Conservation (phyloP, 768 basidiomycete species). For the Boletus vinaceobasis region DNA sequence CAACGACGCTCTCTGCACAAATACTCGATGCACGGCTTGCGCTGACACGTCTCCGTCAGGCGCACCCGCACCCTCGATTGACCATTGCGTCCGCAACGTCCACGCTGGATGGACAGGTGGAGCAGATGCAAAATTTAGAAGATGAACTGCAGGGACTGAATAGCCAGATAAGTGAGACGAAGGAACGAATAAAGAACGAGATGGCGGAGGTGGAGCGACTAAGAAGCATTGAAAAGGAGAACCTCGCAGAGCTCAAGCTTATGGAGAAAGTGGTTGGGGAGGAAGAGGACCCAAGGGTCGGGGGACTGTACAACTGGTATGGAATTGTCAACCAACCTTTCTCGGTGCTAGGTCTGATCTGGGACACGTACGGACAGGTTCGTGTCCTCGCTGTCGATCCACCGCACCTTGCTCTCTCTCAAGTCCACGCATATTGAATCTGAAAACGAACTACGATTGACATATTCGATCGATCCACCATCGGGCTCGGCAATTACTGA, state of each 20-base stretch:
- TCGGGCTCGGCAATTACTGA: conserved; percentile 19
- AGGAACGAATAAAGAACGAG: conserved; percentile 58
- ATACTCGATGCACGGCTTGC: conserved; percentile 82
- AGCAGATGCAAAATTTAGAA: conserved; percentile 72
- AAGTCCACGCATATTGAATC: conserved; percentile 56
- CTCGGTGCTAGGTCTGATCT: neutral
- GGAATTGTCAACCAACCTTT: conserved; percentile 17
- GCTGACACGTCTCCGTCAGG: conserved; percentile 75
- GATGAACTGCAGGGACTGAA: conserved; percentile 59
- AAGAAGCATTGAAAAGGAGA: conserved; percentile 66
- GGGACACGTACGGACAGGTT: conserved; percentile 47
- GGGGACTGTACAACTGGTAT: conserved; percentile 69
- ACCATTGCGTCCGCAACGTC: conserved; percentile 74
- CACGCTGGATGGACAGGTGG: conserved; percentile 71
- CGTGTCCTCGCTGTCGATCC: conserved; percentile 61
- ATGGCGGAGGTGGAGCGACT: conserved; percentile 55
- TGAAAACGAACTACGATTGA: conserved; percentile 75
- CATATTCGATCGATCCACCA: conserved; percentile 49
- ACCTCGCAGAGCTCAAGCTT: conserved; percentile 49
- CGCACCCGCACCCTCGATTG: conserved; percentile 75
- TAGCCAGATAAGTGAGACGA: conserved; percentile 48
- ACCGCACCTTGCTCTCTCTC: conserved; percentile 60
- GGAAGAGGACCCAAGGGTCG: conserved; percentile 61
- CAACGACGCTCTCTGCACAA: conserved; percentile 61
- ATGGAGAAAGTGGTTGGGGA: conserved; percentile 48